Percentiles rank a stretch among this genome's conserved stretches.
These are phyloP conservation scores for Eucalyptus rudis DNA, from an alignment of 345 rosid species.

Conservation along the genomic window DNA sequence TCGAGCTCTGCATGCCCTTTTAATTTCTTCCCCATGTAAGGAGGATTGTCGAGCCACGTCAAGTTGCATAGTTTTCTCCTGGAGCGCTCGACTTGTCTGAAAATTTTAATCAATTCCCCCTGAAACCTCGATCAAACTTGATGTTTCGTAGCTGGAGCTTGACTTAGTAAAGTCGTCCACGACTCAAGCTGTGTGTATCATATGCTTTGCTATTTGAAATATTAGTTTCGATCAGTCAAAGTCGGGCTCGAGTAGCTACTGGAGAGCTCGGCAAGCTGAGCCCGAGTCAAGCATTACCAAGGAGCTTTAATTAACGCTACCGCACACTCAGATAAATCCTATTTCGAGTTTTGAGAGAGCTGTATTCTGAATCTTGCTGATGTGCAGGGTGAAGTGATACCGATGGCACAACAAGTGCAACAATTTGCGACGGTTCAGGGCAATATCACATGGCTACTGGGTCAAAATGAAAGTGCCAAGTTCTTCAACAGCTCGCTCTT, in stretches of 20 bases:
- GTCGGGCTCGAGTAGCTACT: neutral
- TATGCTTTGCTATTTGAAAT: neutral
- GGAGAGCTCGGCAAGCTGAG: neutral
- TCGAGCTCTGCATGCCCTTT: neutral
- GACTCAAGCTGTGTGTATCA: neutral
- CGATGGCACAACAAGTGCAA: neutral
- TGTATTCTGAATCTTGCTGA: neutral
- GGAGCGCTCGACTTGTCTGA: neutral
- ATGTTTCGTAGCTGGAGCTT: neutral
- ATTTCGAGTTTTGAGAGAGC: neutral
- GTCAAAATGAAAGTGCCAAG: neutral
- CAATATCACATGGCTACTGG: neutral
- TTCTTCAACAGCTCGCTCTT: neutral
- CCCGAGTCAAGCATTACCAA: neutral
- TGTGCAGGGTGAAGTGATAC: neutral
- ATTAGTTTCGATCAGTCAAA: neutral
- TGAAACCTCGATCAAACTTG: neutral
- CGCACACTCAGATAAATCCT: neutral
- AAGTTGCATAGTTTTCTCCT: neutral
- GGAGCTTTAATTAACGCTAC: neutral
- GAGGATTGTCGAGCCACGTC: neutral
- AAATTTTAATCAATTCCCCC: neutral
- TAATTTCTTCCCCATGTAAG: neutral
- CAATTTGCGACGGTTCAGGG: neutral
- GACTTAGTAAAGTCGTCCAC: neutral